Conservation (phyloP, 2,329 filamentous ascomycete genomes). For the Gaeumannomyces tritici region DNA sequence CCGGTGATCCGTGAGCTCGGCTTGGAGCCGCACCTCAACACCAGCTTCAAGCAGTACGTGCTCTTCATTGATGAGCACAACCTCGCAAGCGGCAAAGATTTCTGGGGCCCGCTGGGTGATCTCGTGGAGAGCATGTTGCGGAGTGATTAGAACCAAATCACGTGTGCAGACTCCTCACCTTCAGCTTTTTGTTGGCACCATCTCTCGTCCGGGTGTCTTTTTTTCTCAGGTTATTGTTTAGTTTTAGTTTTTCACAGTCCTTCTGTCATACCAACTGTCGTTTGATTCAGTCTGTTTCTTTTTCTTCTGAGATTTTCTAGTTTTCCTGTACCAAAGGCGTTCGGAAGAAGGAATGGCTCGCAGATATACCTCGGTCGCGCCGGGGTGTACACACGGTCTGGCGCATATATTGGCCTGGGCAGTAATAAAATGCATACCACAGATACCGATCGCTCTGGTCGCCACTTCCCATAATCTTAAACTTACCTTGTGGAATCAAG, state of each 20-base stretch:
- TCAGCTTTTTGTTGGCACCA: no score
- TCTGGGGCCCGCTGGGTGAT: slow-evolving; percentile 92
- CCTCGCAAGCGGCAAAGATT: slow-evolving; percentile 87
- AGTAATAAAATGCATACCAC: neutral
- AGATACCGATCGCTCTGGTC: neutral
- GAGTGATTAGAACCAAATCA: slow-evolving; percentile 80
- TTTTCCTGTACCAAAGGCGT: neutral
- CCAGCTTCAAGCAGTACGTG: slow-evolving; percentile 99
- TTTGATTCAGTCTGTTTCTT: neutral
- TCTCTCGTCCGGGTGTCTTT: no score
- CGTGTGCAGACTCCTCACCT: no score
- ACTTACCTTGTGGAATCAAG: neutral
- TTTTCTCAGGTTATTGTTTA: neutral
- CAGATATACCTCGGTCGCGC: neutral
- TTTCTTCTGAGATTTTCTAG: neutral
- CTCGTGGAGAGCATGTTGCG: slow-evolving; percentile 95
- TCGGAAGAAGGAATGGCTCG: neutral
- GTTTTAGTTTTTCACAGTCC: neutral
- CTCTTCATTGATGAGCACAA: slow-evolving; percentile 96
- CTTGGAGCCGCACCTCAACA: slow-evolving; percentile 94
- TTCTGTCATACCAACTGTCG: neutral
- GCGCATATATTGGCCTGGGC: neutral
- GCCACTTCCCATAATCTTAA: neutral
- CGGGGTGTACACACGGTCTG: neutral
- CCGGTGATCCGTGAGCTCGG: slow-evolving; percentile 91